Base-by-base conservation (phyloP, 2,329 filamentous ascomycete species). In the Lecanicillium sp. region DNA sequence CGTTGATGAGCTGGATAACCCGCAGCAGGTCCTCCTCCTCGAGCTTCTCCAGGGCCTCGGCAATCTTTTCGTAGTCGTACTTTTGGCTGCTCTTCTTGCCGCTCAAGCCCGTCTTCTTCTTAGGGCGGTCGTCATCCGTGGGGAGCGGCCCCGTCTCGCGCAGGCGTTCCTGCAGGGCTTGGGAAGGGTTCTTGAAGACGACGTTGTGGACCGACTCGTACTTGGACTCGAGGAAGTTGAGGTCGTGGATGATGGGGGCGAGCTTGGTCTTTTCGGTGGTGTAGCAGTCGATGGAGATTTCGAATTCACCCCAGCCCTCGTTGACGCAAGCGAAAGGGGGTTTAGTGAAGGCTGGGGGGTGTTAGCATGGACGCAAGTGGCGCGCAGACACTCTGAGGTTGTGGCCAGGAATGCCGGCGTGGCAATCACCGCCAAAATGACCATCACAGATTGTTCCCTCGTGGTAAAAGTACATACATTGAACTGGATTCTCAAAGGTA, bases 221-320 rank as follows among this genome's bases (percentile, higher is more conserved):
- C 53, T 79, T 78, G 52, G 84, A 75, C 56, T 83, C 77, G 57
- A 81, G 77, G 67, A 98, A 98, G 75, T 97, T 96, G 52, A 98
- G 78, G 63, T 98, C 93, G 67, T 98, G 93, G 43, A 75, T 70
- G 55, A 98, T 75, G 51, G 64, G 65, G 12, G 79, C 75, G 61
- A 89, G 80, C 61, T 95, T 91, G 50, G 84, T 85, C 74, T 96
- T 96, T 68, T 93, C 89, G 24, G 86, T 83, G 36, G 86, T 87
- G 62, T 83, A 86, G 57, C 94, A 78, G 53, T 87, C 81, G 60
- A 97, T 93, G 40, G 75, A 77, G 83, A 98, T 91, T 64, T 97
- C 93, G 65, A 98, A 98, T 71, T 97, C 93, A 61, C 93, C 93
- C 93, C 93, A 98, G 57, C 93, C 93, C 69, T 96, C 87, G 68